A percentile compares a stretch with the other conserved stretches of the same genome.
Evolutionary conservation across 225 moss, liverwort and hornwort species (phyloP).

Genomic region (Pleurozium schreberi): DNA sequence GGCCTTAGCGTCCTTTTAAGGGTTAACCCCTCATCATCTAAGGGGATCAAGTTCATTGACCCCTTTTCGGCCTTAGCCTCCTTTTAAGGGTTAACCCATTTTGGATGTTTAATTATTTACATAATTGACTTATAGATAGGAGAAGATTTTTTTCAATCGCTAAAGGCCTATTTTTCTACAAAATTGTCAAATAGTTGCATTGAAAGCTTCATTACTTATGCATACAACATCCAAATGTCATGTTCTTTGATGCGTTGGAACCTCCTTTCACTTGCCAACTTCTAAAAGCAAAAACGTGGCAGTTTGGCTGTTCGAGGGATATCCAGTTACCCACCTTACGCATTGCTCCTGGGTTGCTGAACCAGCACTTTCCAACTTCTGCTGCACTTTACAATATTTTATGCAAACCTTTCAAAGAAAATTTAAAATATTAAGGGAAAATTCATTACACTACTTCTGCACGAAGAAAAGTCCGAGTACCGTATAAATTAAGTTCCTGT

Average conservation of each 20-base stretch:
- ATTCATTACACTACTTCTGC: background rate
- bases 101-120: background rate
- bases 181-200: background rate
- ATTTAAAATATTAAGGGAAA: background rate
- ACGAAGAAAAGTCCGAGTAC: background rate
- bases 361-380: background rate
- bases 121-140: background rate
- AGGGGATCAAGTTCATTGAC: no score
- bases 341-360: background rate
- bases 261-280: no score
- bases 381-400: background rate
- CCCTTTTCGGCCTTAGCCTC: background rate
- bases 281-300: no score
- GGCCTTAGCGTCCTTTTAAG: background rate
- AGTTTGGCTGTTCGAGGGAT: no score
- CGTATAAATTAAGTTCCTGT: background rate
- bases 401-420: background rate
- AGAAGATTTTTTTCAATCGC: background rate
- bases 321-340: background rate
- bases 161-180: background rate
- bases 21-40: no score
- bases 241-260: no score
- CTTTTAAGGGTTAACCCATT: no score
- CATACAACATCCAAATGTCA: no score
- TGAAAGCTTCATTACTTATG: background rate